Conservation (phyloP, 129 eudicot genomes). For the Helianthus tuberosus region DNA sequence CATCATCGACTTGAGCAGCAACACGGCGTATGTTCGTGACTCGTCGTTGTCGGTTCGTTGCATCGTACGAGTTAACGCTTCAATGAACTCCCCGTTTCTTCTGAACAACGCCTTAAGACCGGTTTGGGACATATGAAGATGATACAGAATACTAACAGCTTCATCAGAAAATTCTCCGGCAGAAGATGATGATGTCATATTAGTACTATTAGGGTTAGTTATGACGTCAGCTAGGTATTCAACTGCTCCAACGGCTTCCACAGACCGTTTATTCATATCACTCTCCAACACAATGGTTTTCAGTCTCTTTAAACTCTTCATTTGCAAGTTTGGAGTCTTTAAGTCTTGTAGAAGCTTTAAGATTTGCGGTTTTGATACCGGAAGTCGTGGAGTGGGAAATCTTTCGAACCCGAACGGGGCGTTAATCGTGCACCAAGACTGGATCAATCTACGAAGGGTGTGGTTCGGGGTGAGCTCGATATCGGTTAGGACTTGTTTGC, state of each 20-base stretch:
- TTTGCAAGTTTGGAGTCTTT: slow-evolving; percentile 36
- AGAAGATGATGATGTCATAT: not conserved
- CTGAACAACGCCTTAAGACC: slow-evolving; percentile 35
- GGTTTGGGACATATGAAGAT: slow-evolving; percentile 44
- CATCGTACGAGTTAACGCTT: slow-evolving; percentile 39
- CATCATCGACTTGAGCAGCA: slow-evolving; percentile 48
- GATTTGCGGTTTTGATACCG: slow-evolving; percentile 47
- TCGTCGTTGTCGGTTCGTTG: slow-evolving; percentile 44
- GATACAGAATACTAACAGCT: slow-evolving; percentile 52
- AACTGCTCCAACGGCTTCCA: slow-evolving; percentile 54
- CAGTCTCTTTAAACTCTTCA: slow-evolving; percentile 40
- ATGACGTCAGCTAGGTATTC: slow-evolving; percentile 44
- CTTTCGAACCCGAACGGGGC: slow-evolving; percentile 59
- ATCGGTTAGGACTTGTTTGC: slow-evolving; percentile 55
- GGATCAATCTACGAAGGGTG: slow-evolving; percentile 60
- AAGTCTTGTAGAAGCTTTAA: slow-evolving; percentile 54
- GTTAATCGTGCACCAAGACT: slow-evolving; percentile 72
- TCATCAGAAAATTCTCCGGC: slow-evolving; percentile 17
- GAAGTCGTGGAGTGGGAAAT: slow-evolving; percentile 63
- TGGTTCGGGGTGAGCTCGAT: slow-evolving; percentile 59
- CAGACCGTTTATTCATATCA: slow-evolving; percentile 50
- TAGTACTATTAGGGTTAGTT: slow-evolving; percentile 9
- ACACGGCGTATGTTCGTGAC: slow-evolving; percentile 46
- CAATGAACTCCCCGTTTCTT: slow-evolving; percentile 32
- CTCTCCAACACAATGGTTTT: slow-evolving; percentile 47